These are phyloP conservation scores for Mycena olivaceomarginata DNA, from an alignment of 768 basidiomycete species.

Conservation along the genomic window DNA sequence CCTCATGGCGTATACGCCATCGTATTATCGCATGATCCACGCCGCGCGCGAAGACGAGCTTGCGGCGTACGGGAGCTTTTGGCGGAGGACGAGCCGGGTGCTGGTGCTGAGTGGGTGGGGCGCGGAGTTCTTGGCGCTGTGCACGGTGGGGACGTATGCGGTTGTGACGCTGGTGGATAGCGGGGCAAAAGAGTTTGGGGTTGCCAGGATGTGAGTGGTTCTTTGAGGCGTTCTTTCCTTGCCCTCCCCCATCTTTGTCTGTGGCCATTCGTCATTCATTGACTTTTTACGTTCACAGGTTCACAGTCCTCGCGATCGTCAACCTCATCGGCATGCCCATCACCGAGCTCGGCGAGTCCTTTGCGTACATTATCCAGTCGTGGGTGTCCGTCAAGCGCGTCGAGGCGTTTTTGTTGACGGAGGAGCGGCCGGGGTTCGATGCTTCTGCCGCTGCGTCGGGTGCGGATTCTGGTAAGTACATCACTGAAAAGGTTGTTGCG, in stretches of 20 bases:
- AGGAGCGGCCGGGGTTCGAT: not conserved
- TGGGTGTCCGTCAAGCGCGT: slow-evolving; percentile 32
- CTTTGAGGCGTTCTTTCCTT: too few relatives aligned
- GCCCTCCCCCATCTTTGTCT: slow-evolving; percentile 7
- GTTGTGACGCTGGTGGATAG: slow-evolving; percentile 24
- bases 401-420: slow-evolving; percentile 21
- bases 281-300: not conserved
- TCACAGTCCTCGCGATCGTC: slow-evolving; percentile 25
- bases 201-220: slow-evolving; percentile 3
- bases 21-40: slow-evolving; percentile 24
- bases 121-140: slow-evolving; percentile 23
- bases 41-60: slow-evolving; percentile 24
- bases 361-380: slow-evolving; percentile 21
- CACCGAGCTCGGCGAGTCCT: slow-evolving; percentile 28
- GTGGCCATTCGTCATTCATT: not conserved
- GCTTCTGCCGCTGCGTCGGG: too few relatives aligned
- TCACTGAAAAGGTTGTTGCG: too few relatives aligned
- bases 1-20: slow-evolving; percentile 28
- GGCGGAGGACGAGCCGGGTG: slow-evolving; percentile 19
- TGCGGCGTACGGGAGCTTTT: slow-evolving; percentile 1
- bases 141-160: slow-evolving; percentile 27
- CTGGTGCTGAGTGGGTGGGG: slow-evolving; percentile 29
- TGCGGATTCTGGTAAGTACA: too few relatives aligned
- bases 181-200: slow-evolving; percentile 7
- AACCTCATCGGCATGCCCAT: slow-evolving; percentile 36